These are phyloP conservation scores for Fusarium nygamai DNA, from an alignment of 2,329 filamentous ascomycete genomes.

Conservation along the genomic window DNA sequence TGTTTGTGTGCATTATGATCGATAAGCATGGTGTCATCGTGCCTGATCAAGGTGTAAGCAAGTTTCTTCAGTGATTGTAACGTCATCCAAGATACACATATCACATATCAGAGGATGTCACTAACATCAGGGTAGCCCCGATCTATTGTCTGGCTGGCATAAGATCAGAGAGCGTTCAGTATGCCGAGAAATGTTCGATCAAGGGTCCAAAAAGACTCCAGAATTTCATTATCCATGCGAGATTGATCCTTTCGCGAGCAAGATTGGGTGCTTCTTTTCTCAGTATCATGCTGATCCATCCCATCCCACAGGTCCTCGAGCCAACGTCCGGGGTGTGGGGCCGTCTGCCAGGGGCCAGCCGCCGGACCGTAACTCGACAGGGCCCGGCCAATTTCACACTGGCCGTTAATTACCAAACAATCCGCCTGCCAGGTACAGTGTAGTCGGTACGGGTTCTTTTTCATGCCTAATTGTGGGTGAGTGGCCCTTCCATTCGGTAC, in stretches of 20 bases:
- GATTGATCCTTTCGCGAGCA: constrained; percentile 8
- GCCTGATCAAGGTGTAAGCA: constrained; percentile 8
- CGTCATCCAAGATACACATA: not conserved
- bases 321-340: constrained; percentile 43
- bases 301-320: constrained; percentile 25
- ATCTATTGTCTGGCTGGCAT: constrained; percentile 15
- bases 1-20: not conserved
- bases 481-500: constrained; percentile 36
- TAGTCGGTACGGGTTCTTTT: not conserved
- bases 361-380: constrained; percentile 22
- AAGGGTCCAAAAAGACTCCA: constrained; percentile 17
- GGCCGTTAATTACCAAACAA: constrained; percentile 22
- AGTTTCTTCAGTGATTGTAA: constrained; percentile 8
- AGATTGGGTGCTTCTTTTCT: constrained; percentile 24
- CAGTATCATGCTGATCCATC: not conserved
- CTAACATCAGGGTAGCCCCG: constrained; percentile 5
- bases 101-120: not conserved
- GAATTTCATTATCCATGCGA: constrained; percentile 21
- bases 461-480: constrained; percentile 33
- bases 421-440: constrained; percentile 11
- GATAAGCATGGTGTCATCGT: constrained; percentile 13
- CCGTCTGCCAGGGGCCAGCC: constrained; percentile 36
- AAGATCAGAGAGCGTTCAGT: not conserved
- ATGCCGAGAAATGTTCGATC: constrained; percentile 1
- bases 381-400: constrained; percentile 24